Evolutionary conservation across 2,329 filamentous ascomycete species (phyloP).

Genomic region (Penicillium italicum): DNA sequence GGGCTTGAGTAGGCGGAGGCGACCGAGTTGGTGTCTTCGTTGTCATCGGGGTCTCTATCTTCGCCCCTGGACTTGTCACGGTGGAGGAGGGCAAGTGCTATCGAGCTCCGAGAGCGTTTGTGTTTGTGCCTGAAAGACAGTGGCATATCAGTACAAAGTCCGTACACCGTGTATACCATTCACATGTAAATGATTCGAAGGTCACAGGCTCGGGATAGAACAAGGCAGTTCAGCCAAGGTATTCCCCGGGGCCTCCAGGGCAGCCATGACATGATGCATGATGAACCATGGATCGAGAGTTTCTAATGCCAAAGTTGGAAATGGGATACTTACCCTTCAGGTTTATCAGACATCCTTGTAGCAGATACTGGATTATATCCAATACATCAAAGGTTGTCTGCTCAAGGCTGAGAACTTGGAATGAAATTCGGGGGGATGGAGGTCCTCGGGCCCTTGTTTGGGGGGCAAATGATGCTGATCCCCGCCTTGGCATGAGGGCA

Average conservation of each 20-base stretch:
- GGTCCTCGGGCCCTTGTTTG: constrained; percentile 1
- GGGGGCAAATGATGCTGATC: constrained; percentile 11
- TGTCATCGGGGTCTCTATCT: constrained; percentile 29
- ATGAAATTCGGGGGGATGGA: background rate
- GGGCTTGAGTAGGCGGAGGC: constrained; percentile 28
- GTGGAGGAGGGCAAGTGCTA: constrained; percentile 54
- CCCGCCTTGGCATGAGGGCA: constrained; percentile 10
- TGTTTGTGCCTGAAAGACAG: constrained; percentile 47
- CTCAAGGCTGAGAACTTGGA: background rate
- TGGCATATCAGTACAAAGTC: constrained; percentile 27
- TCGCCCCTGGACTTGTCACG: constrained; percentile 50
- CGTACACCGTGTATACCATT: background rate
- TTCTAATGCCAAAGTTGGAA: background rate
- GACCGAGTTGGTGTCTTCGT: constrained; percentile 25
- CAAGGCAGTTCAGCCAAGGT: too few relatives aligned
- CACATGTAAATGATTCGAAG: constrained; percentile 15
- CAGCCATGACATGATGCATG: background rate
- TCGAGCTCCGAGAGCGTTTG: constrained; percentile 53
- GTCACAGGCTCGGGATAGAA: too few relatives aligned
- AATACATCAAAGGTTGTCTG: background rate
- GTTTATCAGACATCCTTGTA: constrained; percentile 21
- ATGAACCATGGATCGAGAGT: constrained; percentile 16
- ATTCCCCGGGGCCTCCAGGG: background rate
- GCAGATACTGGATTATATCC: background rate
- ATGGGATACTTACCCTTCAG: constrained; percentile 24